phyloP scores from a whole-genome alignment of 148 eudicot genomes.

The Euryodendron excelsum region DNA sequence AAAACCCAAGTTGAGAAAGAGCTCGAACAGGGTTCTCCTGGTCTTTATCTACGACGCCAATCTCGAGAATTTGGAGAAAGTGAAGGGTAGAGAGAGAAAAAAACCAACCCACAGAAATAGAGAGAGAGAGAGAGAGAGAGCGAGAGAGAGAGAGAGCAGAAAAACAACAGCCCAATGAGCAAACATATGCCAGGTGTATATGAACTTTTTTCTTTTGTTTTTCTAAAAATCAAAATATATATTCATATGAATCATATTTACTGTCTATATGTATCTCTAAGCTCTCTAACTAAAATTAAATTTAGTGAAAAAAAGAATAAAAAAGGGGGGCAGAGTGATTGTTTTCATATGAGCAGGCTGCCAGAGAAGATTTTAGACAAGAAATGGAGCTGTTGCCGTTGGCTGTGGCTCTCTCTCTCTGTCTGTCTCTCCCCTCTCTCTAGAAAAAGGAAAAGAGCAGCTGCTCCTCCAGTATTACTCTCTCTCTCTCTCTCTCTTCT shows the following conservation, averaged over 20 bases:
- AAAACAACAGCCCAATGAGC: neutral
- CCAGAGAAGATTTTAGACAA: conserved; percentile 23
- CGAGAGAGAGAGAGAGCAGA: neutral
- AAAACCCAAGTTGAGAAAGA: neutral
- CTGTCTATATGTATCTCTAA: no score
- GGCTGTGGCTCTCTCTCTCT: neutral
- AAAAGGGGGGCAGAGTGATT: conserved; percentile 18
- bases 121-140: conserved; percentile 4
- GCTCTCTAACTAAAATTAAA: no score
- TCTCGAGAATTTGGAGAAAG: conserved; percentile 35
- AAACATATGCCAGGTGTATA: neutral
- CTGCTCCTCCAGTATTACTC: neutral
- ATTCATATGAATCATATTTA: no score
- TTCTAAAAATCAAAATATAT: no score
- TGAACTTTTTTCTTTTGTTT: neutral
- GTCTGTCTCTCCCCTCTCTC: neutral
- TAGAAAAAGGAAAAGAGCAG: neutral
- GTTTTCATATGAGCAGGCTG: conserved; percentile 26
- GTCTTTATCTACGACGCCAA: conserved; percentile 29
- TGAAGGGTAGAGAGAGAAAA: conserved; percentile 19
- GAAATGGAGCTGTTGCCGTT: conserved; percentile 1
- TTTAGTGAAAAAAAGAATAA: no score
- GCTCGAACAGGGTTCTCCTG: conserved; percentile 16
- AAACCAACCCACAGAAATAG: neutral
- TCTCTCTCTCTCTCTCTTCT: conserved; percentile 13